Base-by-base conservation (phyloP, 306 rosid species). In the Fragaria nilgerrensis region DNA sequence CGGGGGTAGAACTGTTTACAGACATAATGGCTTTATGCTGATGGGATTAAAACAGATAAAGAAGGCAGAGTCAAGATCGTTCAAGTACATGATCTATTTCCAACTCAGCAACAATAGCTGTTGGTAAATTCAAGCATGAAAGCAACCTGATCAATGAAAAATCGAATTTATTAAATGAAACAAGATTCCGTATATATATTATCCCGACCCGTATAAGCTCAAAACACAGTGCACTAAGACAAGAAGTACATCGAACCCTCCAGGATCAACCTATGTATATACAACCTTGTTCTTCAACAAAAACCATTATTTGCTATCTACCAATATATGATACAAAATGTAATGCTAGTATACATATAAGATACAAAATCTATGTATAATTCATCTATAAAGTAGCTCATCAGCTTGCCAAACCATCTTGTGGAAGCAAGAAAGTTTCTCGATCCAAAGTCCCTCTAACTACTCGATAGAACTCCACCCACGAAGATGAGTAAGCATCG, bases 381-480 rank as follows among this genome's bases (percentile, higher is more conserved):
- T 75, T 56, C 37, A 77, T 79, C 85, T 77, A 79, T 77, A 39
- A 72, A 70, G 82, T 78, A 71, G 59, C 49, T 76, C 74, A 37
- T 67, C 52, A 70, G 77, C 88, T 90, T 71, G 85, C 87, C 81
- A 94, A 83, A 78, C 94, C 90, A 75, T 91, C 92, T 80, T 87
- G 94, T 65, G 85, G 83, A 75, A 91, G 82, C 80, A 85, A 86
- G 81, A 70, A 55, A 27, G 80, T 77, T 81, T 92, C 91, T 80
- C 76, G 82, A 79, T 87, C 80, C 84, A 94, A 77, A 17, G 92
- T 90, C 41, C 82, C 85, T 82, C 83, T 86, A 34, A 94, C 97
- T 29, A 93, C 92, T 64, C 73, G 84, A 71, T 94, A 94, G 72
- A 94, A 83, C 75, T 83, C 86, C 74, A 92, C 69, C 98, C 98